Conservation (phyloP, 2,329 filamentous ascomycete genomes). For the Diaporthe amygdali region DNA sequence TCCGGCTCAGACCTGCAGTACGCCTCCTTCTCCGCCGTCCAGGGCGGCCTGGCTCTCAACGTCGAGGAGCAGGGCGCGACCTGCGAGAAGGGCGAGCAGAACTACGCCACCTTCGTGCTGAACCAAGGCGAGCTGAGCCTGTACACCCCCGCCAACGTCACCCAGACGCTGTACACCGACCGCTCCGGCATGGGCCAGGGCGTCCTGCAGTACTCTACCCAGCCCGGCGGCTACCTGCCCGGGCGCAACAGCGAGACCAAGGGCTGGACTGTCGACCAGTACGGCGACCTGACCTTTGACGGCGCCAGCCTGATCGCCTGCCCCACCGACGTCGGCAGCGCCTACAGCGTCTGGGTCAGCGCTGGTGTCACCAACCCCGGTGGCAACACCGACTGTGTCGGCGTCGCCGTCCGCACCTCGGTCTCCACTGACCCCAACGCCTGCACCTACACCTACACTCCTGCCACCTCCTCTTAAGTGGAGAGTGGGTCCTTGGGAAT, state of each 20-base stretch:
- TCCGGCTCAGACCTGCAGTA: conserved; percentile 56
- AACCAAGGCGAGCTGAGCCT: conserved; percentile 51
- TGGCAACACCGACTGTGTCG: conserved; percentile 42
- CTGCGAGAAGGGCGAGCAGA: conserved; percentile 47
- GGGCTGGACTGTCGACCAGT: conserved; percentile 50
- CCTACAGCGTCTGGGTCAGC: conserved; percentile 47
- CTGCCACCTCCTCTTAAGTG: neutral
- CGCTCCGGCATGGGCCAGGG: conserved; percentile 65
- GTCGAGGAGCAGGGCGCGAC: conserved; percentile 50
- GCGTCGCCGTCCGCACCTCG: conserved; percentile 35
- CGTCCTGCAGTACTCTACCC: conserved; percentile 55
- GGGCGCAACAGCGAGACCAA: conserved; percentile 50
- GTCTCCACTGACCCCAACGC: neutral
- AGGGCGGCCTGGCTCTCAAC: conserved; percentile 49
- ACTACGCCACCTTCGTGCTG: conserved; percentile 57
- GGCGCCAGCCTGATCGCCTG: conserved; percentile 56
- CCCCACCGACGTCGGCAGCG: conserved; percentile 48
- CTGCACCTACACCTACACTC: conserved; percentile 15
- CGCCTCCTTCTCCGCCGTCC: conserved; percentile 47
- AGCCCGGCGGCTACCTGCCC: conserved; percentile 39
- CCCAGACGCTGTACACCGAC: conserved; percentile 59
- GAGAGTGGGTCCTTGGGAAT: neutral
- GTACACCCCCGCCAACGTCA: conserved; percentile 45
- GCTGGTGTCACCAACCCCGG: conserved; percentile 40
- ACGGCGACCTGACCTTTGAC: conserved; percentile 51